Percentiles rank a stretch among this genome's conserved stretches.
phyloP scores from a whole-genome alignment of 1,284 basidiomycete species.

The Schizophyllum amplum region DNA sequence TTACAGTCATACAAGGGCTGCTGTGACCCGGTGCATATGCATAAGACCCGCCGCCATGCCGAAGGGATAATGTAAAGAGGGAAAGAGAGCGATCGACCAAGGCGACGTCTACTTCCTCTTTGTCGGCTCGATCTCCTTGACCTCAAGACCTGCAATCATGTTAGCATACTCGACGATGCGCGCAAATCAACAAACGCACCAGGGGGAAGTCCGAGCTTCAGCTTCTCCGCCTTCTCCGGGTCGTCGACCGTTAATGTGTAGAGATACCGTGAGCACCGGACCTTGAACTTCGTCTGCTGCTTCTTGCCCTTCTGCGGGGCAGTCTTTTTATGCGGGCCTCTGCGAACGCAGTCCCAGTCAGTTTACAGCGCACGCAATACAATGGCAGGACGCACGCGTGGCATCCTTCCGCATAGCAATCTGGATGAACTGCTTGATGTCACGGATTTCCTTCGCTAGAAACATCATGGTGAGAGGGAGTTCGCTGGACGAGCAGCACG shows the following conservation, averaged over 20 bases:
- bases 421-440: conserved; percentile 99
- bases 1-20: no score
- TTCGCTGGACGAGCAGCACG: neutral
- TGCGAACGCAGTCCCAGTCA: conserved; percentile 28
- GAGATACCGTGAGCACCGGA: conserved; percentile 94
- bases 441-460: conserved; percentile 92
- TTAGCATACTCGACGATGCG: no score
- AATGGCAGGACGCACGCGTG: conserved; percentile 40
- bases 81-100: no score
- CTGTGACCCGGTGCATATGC: no score
- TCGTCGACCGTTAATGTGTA: conserved; percentile 97
- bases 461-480: no score
- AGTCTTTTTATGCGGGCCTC: conserved; percentile 96
- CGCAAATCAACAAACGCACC: conserved; percentile 43
- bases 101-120: no score
- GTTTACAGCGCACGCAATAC: neutral
- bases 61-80: no score
- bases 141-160: no score
- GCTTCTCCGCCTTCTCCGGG: conserved; percentile 98
- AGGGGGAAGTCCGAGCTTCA: conserved; percentile 92
- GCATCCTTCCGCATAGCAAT: conserved; percentile 90
- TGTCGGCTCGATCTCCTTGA: no score
- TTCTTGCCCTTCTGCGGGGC: conserved; percentile 65
- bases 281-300: conserved; percentile 96
- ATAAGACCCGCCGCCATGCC: no score